Evolutionary conservation across 106 monocot genomes (phyloP), one percentile per base, ranked within the genome.

Genomic region (Gastrodia elata): DNA sequence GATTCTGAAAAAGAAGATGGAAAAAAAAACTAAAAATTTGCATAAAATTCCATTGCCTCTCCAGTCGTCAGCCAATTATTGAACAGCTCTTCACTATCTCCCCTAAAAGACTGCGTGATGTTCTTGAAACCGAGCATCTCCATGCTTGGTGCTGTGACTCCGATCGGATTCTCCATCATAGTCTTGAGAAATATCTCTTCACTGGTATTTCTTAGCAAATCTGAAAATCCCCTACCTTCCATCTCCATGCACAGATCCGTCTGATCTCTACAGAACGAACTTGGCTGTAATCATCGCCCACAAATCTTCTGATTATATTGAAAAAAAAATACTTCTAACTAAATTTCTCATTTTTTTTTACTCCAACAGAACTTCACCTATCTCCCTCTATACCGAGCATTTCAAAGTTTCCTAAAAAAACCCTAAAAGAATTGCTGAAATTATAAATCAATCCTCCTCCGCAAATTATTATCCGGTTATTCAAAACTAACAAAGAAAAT

Each of bases 81-180:
- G 77, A 88, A 88, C 28, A 88, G 78, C 76, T 88, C 84, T 82
- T 88, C 88, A 64, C 88, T 88, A 25, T 88, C 88, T 43, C 65
- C 80, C 38, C 88, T 64, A 64, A 88, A 72, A 15, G 77, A 52
- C 68, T 88, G 88, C 1, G 84, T 75, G 39, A 82, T 77, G 56
- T 88, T 88, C 82, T 71, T 88, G 42, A 88, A 81, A 20, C 88
- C 85, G 72, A 85, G 18, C 88, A 83, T 88, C 76, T 88, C 88
- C 88, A 88, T 80, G 41, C 80, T 88, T 2, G 88, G 88, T 8
- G 88, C 77, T 5, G 84, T 64, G 20, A 74, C 69, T 42, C 80
- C 82, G 14, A 83, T 74, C 22, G 85, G 80, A 38, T 80, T 83
- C 22, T 88, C 88, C 80, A 88, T 88, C 80, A 88, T 18, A 8